These are phyloP conservation scores for Holtermanniella nyarrowii DNA, from an alignment of 768 basidiomycete genomes.

Conservation along the genomic window DNA sequence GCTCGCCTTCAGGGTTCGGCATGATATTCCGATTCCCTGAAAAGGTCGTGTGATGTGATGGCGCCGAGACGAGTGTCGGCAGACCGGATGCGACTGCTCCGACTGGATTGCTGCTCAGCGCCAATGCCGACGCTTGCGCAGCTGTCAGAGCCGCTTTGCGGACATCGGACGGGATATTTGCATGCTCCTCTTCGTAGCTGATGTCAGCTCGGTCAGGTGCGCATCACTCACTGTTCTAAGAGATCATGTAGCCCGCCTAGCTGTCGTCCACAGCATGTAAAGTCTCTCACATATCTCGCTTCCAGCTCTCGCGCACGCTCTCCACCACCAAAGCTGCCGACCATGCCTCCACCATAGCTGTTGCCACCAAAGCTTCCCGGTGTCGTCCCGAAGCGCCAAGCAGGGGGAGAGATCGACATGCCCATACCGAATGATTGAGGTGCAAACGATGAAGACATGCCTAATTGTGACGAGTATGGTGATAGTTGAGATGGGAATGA, in stretches of 20 bases:
- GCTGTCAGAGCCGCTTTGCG: slow-evolving; percentile 23
- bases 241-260: slow-evolving; percentile 38
- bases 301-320: slow-evolving; percentile 33
- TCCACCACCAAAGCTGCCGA: slow-evolving; percentile 18
- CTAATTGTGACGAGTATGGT: background rate
- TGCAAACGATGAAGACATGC: background rate
- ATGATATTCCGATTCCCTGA: background rate
- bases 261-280: slow-evolving; percentile 36
- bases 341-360: slow-evolving; percentile 17
- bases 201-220: background rate
- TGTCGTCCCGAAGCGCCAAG: background rate
- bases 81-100: background rate
- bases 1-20: slow-evolving; percentile 22
- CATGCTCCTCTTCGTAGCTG: slow-evolving; percentile 40
- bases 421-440: background rate
- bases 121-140: slow-evolving; percentile 8
- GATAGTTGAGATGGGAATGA: background rate
- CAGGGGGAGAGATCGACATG: background rate
- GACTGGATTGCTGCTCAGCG: background rate
- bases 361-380: slow-evolving; percentile 22
- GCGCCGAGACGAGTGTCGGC: slow-evolving; percentile 3
- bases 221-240: slow-evolving; percentile 36
- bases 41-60: slow-evolving; percentile 8
- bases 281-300: slow-evolving; percentile 35
- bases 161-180: slow-evolving; percentile 31